Base-by-base conservation (phyloP, 2,329 filamentous ascomycete species). In the Simplicillium aogashimaense region DNA sequence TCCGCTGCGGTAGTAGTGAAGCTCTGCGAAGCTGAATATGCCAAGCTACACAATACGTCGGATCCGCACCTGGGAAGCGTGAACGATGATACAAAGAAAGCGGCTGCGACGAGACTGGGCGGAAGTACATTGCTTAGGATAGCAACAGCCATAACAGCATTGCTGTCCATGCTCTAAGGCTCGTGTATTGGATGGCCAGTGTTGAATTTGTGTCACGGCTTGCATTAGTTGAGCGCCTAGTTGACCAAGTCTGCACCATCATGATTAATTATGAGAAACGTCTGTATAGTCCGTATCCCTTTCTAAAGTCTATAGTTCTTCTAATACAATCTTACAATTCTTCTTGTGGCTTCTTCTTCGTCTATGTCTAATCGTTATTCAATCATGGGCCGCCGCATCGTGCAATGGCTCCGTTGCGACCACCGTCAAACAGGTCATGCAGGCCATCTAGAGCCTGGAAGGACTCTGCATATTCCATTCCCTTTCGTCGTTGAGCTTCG, bases 361-460 rank as follows among this genome's bases (percentile, higher is more conserved):
- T 35, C 36, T 17, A 29, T 16, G 14, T 40, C 30, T 39, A 39
- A n/a, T 32, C 17, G 20, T 25, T 25, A 35, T 13, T 7, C 13
- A n/a, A 29, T 31, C 20, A 43, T 50, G 66, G 43, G 63, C 66
- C 12, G 66, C 63, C 60, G 39, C 74, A 77, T 20, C 53, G 60
- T 7, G 68, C 72, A 44, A 78, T 51, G 1, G 71, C 70, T 1
- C 72, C 72, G 13, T 69, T 53, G 42, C 66, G 63, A 2, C 72
- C 74, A 7, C 71, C 70, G 37, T 77, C 67, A 48, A 78, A 78
- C 38, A 66, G 47, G n/a, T 55, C 50, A 29, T 71, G 65, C 17
- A 76, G 53, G 3, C 63, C 67, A 38, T 82, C 78, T 33, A 82
- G 57, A 18, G 68, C 69, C 2, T 70, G 69, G 50, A 81, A 77